A percentile compares a stretch with the other conserved stretches of the same genome.
Conservation (phyloP, 2,329 filamentous ascomycete genomes). For the Bipolaris oryzae region DNA sequence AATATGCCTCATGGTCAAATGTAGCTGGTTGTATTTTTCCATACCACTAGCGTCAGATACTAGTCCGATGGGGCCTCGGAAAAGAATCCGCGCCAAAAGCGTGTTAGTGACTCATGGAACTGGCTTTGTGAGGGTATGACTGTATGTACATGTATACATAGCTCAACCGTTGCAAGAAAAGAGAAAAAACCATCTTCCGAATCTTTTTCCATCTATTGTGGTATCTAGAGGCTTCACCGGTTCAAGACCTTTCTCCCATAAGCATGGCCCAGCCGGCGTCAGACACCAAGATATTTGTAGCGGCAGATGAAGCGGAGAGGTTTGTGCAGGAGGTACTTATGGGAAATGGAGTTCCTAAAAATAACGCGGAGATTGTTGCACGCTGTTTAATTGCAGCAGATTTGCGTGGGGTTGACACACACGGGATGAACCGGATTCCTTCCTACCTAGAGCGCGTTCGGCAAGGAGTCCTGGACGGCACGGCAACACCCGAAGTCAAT, state of each 20-base stretch:
- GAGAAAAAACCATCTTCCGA: not conserved
- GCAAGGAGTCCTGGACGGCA: slow-evolving; percentile 68
- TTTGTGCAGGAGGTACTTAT: slow-evolving; percentile 63
- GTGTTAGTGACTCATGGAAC: no score
- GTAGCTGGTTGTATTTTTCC: no score
- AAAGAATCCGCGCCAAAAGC: no score
- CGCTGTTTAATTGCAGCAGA: slow-evolving; percentile 74
- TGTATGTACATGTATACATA: not conserved
- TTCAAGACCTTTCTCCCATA: not conserved
- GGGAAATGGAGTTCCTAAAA: slow-evolving; percentile 64
- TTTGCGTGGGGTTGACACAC: slow-evolving; percentile 79
- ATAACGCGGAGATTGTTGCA: slow-evolving; percentile 67
- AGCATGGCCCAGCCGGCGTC: not conserved
- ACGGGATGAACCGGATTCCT: slow-evolving; percentile 78
- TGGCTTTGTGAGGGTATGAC: no score
- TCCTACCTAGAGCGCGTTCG: slow-evolving; percentile 77
- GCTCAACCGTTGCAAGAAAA: not conserved
- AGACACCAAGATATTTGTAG: slow-evolving; percentile 15
- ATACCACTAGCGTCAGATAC: no score
- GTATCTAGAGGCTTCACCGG: not conserved
- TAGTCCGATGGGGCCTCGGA: no score
- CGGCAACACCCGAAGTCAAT: slow-evolving; percentile 62
- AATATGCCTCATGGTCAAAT: no score
- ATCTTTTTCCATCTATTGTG: not conserved
- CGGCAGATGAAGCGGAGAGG: slow-evolving; percentile 15